Evolutionary conservation across 2,329 filamentous ascomycete genomes (phyloP).

Genomic region (Malbranchea zuffiana): DNA sequence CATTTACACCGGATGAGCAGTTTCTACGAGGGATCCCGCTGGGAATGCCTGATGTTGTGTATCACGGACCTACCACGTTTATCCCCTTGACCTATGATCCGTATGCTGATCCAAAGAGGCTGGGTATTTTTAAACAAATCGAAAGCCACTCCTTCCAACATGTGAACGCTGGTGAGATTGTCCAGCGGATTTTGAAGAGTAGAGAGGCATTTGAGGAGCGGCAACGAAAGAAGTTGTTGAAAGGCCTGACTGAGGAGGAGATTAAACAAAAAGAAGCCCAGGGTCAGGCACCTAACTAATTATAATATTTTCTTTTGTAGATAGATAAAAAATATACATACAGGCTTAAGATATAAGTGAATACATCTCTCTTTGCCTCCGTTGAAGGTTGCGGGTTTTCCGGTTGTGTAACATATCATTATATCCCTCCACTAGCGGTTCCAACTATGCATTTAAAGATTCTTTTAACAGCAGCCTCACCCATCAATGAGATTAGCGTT

Average conservation of each 20-base stretch:
- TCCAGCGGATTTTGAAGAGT: constrained; percentile 78
- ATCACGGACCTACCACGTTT: constrained; percentile 92
- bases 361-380: too few relatives aligned
- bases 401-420: too few relatives aligned
- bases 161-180: constrained; percentile 87
- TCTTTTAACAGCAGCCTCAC: too few relatives aligned
- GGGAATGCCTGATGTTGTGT: constrained; percentile 66
- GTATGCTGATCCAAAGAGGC: constrained; percentile 66
- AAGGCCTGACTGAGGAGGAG: constrained; percentile 63
- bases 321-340: too few relatives aligned
- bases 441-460: too few relatives aligned
- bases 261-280: constrained; percentile 49
- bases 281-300: constrained; percentile 3
- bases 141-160: constrained; percentile 66
- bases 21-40: constrained; percentile 69
- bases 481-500: too few relatives aligned
- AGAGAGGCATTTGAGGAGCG: constrained; percentile 81
- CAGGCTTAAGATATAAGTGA: too few relatives aligned
- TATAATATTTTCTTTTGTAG: neutral
- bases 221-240: constrained; percentile 80
- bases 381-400: too few relatives aligned
- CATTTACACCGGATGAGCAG: constrained; percentile 68
- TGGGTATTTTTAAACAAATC: constrained; percentile 77
- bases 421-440: too few relatives aligned
- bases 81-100: constrained; percentile 68